phyloP scores from a whole-genome alignment of 2,329 filamentous ascomycete genomes.

The Penicillium glabrum region DNA sequence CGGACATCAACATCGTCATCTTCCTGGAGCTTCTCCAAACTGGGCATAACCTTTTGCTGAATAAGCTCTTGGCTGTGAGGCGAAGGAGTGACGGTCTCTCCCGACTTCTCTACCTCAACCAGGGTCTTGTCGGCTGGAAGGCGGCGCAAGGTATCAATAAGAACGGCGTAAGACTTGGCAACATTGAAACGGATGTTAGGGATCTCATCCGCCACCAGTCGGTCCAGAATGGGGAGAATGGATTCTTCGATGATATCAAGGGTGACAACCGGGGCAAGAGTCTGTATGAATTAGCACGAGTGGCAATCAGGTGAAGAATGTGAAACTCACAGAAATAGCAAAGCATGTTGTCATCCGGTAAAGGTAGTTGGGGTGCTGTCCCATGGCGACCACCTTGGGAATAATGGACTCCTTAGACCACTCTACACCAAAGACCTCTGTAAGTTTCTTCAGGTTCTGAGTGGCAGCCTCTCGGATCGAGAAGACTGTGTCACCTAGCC shows the following conservation, averaged over 20 bases:
- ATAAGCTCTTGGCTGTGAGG: constrained; percentile 76
- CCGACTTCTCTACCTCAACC: constrained; percentile 78
- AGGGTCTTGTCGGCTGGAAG: constrained; percentile 87
- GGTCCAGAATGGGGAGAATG: constrained; percentile 93
- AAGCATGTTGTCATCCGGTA: constrained; percentile 99
- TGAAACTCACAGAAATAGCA: constrained; percentile 80
- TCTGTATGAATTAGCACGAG: constrained; percentile 56
- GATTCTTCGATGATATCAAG: constrained; percentile 90
- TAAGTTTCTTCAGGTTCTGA: constrained; percentile 96
- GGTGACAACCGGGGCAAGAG: constrained; percentile 87
- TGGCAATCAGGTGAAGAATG: not conserved
- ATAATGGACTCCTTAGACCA: constrained; percentile 98
- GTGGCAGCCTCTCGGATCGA: constrained; percentile 97
- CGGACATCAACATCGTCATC: constrained; percentile 97
- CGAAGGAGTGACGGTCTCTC: constrained; percentile 57
- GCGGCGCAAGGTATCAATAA: constrained; percentile 88
- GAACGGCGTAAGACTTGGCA: constrained; percentile 89
- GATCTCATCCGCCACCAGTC: constrained; percentile 90
- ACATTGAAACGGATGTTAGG: constrained; percentile 99
- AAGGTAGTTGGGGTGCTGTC: constrained; percentile 95
- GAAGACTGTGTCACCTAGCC: constrained; percentile 97
- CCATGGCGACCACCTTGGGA: constrained; percentile 98
- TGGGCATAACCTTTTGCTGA: constrained; percentile 81
- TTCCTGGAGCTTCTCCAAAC: constrained; percentile 91
- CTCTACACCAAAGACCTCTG: constrained; percentile 95